phyloP scores from a whole-genome alignment of 768 basidiomycete species.

The Tephrocybe sp. region DNA sequence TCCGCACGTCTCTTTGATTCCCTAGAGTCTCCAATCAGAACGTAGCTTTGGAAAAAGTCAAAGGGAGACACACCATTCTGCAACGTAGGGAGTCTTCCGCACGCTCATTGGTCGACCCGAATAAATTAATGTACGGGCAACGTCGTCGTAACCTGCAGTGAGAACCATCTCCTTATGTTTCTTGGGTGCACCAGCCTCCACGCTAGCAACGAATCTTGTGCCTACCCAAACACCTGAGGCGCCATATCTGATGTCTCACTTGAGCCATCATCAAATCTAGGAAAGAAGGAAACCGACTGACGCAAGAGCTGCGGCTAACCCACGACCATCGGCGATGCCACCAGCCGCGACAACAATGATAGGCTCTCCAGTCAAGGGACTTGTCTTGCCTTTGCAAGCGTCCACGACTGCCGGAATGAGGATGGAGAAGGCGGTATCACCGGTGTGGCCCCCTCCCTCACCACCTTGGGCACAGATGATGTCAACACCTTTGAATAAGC shows the following conservation, averaged over 20 bases:
- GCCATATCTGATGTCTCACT: slow-evolving; percentile 53
- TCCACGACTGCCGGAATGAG: slow-evolving; percentile 84
- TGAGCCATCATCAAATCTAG: neutral
- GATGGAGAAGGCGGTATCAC: slow-evolving; percentile 78
- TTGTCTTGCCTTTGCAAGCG: slow-evolving; percentile 64
- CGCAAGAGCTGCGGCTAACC: slow-evolving; percentile 74
- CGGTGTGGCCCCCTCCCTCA: slow-evolving; percentile 89
- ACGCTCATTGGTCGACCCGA: slow-evolving; percentile 82
- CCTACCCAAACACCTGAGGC: slow-evolving; percentile 89
- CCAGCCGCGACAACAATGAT: slow-evolving; percentile 83
- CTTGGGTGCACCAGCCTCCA: slow-evolving; percentile 77
- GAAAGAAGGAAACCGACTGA: slow-evolving; percentile 28
- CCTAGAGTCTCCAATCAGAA: slow-evolving; percentile 32
- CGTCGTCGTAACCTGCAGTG: slow-evolving; percentile 75
- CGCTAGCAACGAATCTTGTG: slow-evolving; percentile 82
- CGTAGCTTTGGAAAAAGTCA: neutral
- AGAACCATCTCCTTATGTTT: slow-evolving; percentile 69
- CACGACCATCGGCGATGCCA: slow-evolving; percentile 81
- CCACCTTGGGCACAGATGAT: slow-evolving; percentile 88
- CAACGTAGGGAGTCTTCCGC: slow-evolving; percentile 77
- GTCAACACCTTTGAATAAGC: slow-evolving; percentile 63
- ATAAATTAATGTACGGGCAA: slow-evolving; percentile 69
- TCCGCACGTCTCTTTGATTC: slow-evolving; percentile 63
- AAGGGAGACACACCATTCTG: slow-evolving; percentile 54
- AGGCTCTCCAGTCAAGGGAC: slow-evolving; percentile 77